Percentiles rank a stretch among this genome's conserved stretches.
These are phyloP conservation scores for Asterionellopsis glacialis DNA, from an alignment of 108 stramenopile species.

Conservation along the genomic window DNA sequence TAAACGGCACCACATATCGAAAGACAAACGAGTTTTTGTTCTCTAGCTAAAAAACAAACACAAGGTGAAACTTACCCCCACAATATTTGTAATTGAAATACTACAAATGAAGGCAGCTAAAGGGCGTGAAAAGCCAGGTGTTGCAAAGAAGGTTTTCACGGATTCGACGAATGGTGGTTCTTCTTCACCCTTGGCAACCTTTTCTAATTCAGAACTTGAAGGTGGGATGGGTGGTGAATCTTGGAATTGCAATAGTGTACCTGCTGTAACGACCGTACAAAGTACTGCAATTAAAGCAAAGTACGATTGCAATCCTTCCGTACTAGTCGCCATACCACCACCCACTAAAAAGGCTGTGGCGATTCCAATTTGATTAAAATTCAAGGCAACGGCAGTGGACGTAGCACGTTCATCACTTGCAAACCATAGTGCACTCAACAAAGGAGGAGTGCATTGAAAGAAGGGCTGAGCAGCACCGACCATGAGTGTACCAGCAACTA, in stretches of 20 bases:
- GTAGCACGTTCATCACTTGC: constrained; percentile 58
- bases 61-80: constrained; percentile 26
- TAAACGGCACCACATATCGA: not conserved
- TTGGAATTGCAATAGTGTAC: constrained; percentile 56
- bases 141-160: constrained; percentile 19
- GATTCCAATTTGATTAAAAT: constrained; percentile 79
- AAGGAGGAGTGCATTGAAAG: constrained; percentile 74
- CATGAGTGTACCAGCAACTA: constrained; percentile 51
- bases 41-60: too few relatives aligned
- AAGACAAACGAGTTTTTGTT: too few relatives aligned
- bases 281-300: constrained; percentile 45
- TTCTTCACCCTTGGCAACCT: constrained; percentile 18
- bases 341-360: constrained; percentile 74
- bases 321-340: constrained; percentile 43
- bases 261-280: constrained; percentile 32
- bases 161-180: constrained; percentile 26
- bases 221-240: constrained; percentile 50
- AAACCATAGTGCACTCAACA: constrained; percentile 65
- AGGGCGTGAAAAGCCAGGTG: constrained; percentile 17
- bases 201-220: constrained; percentile 55
- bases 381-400: constrained; percentile 59
- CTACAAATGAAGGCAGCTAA: constrained; percentile 23
- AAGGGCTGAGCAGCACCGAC: constrained; percentile 73
- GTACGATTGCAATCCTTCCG: constrained; percentile 40
- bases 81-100: constrained; percentile 31